Conservation (phyloP, 192 early-diverging fungal species). For the Umbelopsis sp. region DNA sequence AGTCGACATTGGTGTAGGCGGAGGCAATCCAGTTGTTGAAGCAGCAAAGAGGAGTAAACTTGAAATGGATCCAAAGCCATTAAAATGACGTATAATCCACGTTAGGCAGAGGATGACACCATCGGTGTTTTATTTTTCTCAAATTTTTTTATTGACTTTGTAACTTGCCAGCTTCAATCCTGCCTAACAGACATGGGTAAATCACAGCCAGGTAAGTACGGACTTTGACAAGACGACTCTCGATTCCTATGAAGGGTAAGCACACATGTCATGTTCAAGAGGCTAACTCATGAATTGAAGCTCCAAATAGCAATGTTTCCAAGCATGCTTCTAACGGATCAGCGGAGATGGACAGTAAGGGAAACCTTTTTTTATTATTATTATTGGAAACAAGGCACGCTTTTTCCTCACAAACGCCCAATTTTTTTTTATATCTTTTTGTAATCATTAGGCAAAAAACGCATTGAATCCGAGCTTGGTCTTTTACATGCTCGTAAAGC, state of each 20-base stretch:
- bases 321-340: neutral
- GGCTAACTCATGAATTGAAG: neutral
- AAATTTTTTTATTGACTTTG: neutral
- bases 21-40: neutral
- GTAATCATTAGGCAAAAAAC: neutral
- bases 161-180: neutral
- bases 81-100: constrained; percentile 11
- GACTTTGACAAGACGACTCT: no score
- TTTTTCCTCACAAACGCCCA: neutral
- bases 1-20: neutral
- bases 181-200: constrained; percentile 4
- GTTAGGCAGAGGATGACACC: constrained; percentile 8
- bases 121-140: constrained; percentile 16
- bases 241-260: no score
- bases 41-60: neutral
- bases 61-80: neutral
- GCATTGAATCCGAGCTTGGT: neutral
- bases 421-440: neutral
- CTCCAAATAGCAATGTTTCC: neutral
- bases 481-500: neutral
- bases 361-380: neutral
- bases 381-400: no score
- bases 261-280: no score
- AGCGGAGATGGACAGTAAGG: constrained; percentile 16
- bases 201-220: constrained; percentile 1